A percentile compares a stretch with the other conserved stretches of the same genome.
These are phyloP conservation scores for Cystofilobasidium ferigula DNA, from an alignment of 768 basidiomycete genomes.

Conservation along the genomic window DNA sequence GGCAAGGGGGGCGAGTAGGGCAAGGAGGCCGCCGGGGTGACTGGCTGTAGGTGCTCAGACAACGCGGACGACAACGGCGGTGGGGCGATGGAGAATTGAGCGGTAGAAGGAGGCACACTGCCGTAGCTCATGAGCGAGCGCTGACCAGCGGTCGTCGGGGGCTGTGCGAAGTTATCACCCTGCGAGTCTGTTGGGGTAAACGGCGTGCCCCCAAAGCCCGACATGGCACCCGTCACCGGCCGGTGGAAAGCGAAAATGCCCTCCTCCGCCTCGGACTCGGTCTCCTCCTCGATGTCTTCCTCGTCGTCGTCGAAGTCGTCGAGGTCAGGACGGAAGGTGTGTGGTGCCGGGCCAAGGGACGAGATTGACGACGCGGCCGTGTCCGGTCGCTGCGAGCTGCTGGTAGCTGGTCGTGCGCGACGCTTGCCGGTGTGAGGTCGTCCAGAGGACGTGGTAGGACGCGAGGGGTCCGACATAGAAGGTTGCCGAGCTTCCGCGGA, in stretches of 20 bases:
- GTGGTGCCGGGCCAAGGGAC: constrained; percentile 16
- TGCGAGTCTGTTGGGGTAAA: neutral
- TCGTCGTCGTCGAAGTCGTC: constrained; percentile 14
- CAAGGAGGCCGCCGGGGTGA: neutral
- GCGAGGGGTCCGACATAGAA: constrained; percentile 3
- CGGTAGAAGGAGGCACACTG: neutral
- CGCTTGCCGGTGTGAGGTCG: neutral
- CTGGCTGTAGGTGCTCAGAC: neutral
- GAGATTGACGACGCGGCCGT: constrained; percentile 12
- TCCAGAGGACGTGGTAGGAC: neutral
- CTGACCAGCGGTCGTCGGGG: constrained; percentile 1
- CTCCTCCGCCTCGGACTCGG: constrained; percentile 6
- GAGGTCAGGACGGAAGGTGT: constrained; percentile 23
- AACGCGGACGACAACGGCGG: constrained; percentile 9
- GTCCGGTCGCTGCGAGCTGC: constrained; percentile 7
- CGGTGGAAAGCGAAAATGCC: constrained; percentile 14
- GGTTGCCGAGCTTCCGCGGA: too few relatives aligned
- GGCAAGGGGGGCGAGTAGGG: neutral
- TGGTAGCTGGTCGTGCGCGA: neutral
- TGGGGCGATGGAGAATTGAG: constrained; percentile 9
- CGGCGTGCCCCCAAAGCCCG: neutral
- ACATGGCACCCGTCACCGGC: constrained; percentile 12
- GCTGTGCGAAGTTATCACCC: neutral
- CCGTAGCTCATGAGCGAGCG: neutral
- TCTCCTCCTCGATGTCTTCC: neutral